Evolutionary conservation across 192 early-diverging fungal species (phyloP).

Genomic region (Entomortierella lignicola): DNA sequence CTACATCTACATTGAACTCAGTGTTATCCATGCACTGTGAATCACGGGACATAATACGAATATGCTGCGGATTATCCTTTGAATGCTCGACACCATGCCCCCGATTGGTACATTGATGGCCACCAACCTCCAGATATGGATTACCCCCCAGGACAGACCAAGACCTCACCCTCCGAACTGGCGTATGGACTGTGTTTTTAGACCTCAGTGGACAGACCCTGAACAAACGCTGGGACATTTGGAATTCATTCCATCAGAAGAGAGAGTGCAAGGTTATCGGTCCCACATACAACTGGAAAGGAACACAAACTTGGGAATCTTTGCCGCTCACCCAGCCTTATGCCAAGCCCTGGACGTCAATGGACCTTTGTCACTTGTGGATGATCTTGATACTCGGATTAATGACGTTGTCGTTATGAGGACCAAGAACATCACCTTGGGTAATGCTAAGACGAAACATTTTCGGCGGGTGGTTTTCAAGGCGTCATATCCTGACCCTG

Average conservation of each 20-base stretch:
- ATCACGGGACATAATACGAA: too few species aligned
- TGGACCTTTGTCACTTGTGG: not conserved
- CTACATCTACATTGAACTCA: too few species aligned
- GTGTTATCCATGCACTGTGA: too few species aligned
- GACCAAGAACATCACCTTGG: not conserved
- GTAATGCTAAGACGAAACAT: not conserved
- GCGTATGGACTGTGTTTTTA: too few species aligned
- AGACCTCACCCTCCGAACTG: too few species aligned
- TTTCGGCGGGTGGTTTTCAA: slow-evolving; percentile 1
- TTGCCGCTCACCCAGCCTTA: slow-evolving; percentile 1
- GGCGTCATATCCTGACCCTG: not conserved
- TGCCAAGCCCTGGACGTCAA: not conserved
- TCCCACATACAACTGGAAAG: not conserved
- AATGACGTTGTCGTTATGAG: not conserved
- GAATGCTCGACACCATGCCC: too few species aligned
- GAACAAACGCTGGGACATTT: too few species aligned
- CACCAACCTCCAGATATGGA: too few species aligned
- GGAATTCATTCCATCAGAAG: not conserved
- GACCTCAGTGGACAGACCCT: too few species aligned
- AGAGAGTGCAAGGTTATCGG: not conserved
- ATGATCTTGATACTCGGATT: not conserved
- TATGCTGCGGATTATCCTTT: too few species aligned
- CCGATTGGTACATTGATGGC: too few species aligned
- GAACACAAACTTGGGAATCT: not conserved
- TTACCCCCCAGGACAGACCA: too few species aligned